These are phyloP conservation scores for Entophlyctis luteolus DNA, from an alignment of 192 early-diverging fungal genomes.

Conservation along the genomic window DNA sequence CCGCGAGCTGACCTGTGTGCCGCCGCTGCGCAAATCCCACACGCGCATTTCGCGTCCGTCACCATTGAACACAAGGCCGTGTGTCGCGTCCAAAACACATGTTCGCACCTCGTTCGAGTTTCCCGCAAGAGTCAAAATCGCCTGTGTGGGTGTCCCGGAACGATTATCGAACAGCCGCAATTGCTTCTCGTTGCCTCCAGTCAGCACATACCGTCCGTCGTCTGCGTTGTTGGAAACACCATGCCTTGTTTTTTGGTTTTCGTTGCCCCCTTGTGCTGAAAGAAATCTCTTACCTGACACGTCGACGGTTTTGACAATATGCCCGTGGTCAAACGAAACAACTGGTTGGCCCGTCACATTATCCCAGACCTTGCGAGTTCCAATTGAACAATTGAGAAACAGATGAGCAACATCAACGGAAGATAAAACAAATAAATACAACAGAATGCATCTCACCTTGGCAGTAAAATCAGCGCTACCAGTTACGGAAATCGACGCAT, in stretches of 20 bases:
- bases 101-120: conserved; percentile 59
- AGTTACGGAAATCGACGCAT: conserved; percentile 78
- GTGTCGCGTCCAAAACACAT: conserved; percentile 59
- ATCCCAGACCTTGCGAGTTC: conserved; percentile 69
- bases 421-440: conserved; percentile 19
- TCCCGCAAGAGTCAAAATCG: conserved; percentile 45
- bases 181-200: conserved; percentile 79
- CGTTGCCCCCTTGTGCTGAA: not conserved
- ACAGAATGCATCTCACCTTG: conserved; percentile 42
- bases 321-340: conserved; percentile 67
- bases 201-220: conserved; percentile 68
- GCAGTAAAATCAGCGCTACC: conserved; percentile 91
- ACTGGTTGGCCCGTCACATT: conserved; percentile 71
- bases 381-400: too few species aligned
- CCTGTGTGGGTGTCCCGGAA: conserved; percentile 21
- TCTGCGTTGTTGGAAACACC: conserved; percentile 23
- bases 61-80: conserved; percentile 46
- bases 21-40: conserved; percentile 70
- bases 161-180: conserved; percentile 74
- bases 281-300: conserved; percentile 42
- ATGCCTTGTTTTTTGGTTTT: not conserved
- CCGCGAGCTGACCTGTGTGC: conserved; percentile 56
- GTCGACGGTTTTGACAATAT: conserved; percentile 83
- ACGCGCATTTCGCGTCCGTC: conserved; percentile 51
- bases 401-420: too few species aligned